Evolutionary conservation across 371 early-diverging fungal species (phyloP).

Genomic region (Mortierella sp.): DNA sequence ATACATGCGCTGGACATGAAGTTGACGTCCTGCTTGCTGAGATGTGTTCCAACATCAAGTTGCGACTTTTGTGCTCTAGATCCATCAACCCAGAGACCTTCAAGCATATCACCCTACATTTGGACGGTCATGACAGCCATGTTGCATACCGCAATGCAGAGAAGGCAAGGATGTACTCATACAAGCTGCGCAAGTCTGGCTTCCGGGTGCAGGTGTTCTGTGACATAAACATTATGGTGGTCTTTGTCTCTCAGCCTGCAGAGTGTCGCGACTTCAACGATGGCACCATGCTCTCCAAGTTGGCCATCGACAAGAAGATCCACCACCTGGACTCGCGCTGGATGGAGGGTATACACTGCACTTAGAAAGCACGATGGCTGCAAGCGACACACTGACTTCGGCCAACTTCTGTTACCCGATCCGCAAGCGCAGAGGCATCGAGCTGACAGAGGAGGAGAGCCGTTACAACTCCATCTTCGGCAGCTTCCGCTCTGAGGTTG

Average conservation of each 20-base stretch:
- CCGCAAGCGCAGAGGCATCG: conserved; percentile 20
- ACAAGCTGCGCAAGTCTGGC: conserved; percentile 51
- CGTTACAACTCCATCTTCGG: conserved; percentile 15
- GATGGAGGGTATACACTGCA: conserved; percentile 23
- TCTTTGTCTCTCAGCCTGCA: conserved; percentile 63
- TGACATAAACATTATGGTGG: conserved; percentile 66
- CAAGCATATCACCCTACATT: conserved; percentile 21
- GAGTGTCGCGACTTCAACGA: conserved; percentile 52
- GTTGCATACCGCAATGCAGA: neutral
- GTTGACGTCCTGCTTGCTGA: neutral
- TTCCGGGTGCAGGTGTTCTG: conserved; percentile 38
- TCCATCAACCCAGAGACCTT: conserved; percentile 17
- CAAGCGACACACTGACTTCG: neutral
- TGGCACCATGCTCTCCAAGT: conserved; percentile 9
- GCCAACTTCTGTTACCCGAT: conserved; percentile 17
- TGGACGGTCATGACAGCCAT: conserved; percentile 27
- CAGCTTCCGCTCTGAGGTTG: conserved; percentile 29
- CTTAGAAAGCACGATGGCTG: neutral
- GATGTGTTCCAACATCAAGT: conserved; percentile 9
- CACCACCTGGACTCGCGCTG: conserved; percentile 21
- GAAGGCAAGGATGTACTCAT: conserved; percentile 34
- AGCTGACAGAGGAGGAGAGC: conserved; percentile 18
- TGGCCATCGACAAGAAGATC: conserved; percentile 18
- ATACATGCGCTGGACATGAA: neutral
- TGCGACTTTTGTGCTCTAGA: conserved; percentile 7